phyloP scores from a whole-genome alignment of 169 alveolate species.

The Cytauxzoon felis region DNA sequence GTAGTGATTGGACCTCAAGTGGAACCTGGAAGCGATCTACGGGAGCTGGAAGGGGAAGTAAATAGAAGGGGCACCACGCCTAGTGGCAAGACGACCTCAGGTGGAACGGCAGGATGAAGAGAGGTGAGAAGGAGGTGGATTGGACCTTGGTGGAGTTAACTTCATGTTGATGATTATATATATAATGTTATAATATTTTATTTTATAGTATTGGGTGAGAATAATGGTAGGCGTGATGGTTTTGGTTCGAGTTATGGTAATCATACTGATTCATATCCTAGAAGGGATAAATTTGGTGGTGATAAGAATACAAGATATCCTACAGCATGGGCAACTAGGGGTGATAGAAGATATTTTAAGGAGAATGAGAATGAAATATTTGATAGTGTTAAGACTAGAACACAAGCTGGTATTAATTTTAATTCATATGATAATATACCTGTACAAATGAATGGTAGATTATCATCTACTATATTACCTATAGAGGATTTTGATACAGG shows the following conservation, averaged over 20 bases:
- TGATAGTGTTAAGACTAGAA: conserved; percentile 67
- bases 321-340: conserved; percentile 79
- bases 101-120: no score
- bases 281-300: conserved; percentile 35
- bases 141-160: no score
- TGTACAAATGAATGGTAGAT: conserved; percentile 80
- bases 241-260: conserved; percentile 3
- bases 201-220: neutral
- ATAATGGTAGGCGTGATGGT: conserved; percentile 14
- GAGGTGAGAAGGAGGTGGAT: no score
- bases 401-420: conserved; percentile 81
- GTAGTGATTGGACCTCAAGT: no score
- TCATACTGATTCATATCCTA: conserved; percentile 17
- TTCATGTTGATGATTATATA: no score
- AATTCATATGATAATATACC: conserved; percentile 83
- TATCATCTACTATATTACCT: conserved; percentile 68
- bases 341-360: conserved; percentile 71
- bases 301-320: conserved; percentile 25
- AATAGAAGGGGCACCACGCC: no score
- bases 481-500: conserved; percentile 71
- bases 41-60: no score
- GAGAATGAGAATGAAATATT: conserved; percentile 79
- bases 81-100: no score
- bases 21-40: no score
- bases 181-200: no score